A percentile compares a stretch with the other conserved stretches of the same genome.
Evolutionary conservation across 2,329 filamentous ascomycete genomes (phyloP).

Genomic region (Ophiostoma sp.): DNA sequence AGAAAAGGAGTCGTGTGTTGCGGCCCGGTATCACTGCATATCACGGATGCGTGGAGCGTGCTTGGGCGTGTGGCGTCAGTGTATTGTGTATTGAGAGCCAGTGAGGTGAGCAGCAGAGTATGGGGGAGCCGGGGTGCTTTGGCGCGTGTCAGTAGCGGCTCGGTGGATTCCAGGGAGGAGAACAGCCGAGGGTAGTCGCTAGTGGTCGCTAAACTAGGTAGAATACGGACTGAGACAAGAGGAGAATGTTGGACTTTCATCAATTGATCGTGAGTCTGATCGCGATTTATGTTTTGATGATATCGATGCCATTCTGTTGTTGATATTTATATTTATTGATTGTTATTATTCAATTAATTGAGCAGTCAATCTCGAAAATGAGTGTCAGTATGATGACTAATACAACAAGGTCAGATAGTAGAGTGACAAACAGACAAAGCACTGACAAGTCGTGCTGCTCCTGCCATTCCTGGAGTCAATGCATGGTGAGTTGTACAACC

Average conservation of each 20-base stretch:
- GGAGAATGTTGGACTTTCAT: neutral
- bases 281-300: neutral
- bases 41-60: neutral
- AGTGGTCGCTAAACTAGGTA: neutral
- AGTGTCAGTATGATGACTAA: neutral
- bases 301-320: neutral
- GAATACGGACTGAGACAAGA: neutral
- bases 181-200: constrained; percentile 10
- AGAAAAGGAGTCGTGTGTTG: constrained; percentile 8
- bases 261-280: neutral
- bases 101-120: neutral
- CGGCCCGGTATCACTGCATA: constrained; percentile 5
- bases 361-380: neutral
- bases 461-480: neutral
- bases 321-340: neutral
- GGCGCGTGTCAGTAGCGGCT: constrained; percentile 7
- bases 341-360: neutral
- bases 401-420: neutral
- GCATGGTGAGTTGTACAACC: constrained; percentile 11
- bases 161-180: constrained; percentile 12
- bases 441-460: neutral
- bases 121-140: constrained; percentile 4
- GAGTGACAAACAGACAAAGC: neutral
- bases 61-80: constrained; percentile 11
- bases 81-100: neutral